Percentiles rank a stretch among this genome's conserved stretches.
These are phyloP conservation scores for Rhytidiadelphus loreus DNA, from an alignment of 225 moss, liverwort and hornwort species.

Conservation along the genomic window DNA sequence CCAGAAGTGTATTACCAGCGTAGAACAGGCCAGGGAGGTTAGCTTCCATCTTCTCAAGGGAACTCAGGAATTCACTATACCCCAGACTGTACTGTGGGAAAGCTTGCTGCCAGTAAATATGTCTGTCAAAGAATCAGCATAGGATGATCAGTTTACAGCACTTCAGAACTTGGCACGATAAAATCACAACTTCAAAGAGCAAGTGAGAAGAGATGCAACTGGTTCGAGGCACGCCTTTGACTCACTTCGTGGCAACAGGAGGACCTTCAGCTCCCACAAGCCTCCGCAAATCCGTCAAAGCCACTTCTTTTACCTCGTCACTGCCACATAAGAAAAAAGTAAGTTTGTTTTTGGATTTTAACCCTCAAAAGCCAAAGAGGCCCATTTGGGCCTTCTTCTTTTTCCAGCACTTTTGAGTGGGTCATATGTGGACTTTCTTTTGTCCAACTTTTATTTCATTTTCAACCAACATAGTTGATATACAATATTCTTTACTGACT, in stretches of 20 bases:
- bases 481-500: background rate
- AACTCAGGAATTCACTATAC: constrained; percentile 26
- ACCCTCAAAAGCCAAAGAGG: background rate
- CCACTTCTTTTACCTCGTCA: constrained; percentile 66
- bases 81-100: constrained; percentile 81
- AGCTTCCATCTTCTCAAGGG: constrained; percentile 58
- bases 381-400: no score
- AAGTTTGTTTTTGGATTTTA: background rate
- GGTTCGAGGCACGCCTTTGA: background rate
- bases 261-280: constrained; percentile 62
- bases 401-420: background rate
- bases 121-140: constrained; percentile 21
- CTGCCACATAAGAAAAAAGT: constrained; percentile 15
- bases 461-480: background rate
- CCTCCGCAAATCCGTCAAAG: constrained; percentile 49
- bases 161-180: background rate
- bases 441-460: background rate
- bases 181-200: background rate
- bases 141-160: background rate
- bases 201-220: background rate
- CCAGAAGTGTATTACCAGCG: constrained; percentile 60
- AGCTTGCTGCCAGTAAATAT: constrained; percentile 73
- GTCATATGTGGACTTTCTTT: no score
- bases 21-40: constrained; percentile 59
- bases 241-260: constrained; percentile 68